Percentiles rank a stretch among this genome's conserved stretches.
Evolutionary conservation across 345 rosid genomes (phyloP).

Genomic region (Clausena lansium): DNA sequence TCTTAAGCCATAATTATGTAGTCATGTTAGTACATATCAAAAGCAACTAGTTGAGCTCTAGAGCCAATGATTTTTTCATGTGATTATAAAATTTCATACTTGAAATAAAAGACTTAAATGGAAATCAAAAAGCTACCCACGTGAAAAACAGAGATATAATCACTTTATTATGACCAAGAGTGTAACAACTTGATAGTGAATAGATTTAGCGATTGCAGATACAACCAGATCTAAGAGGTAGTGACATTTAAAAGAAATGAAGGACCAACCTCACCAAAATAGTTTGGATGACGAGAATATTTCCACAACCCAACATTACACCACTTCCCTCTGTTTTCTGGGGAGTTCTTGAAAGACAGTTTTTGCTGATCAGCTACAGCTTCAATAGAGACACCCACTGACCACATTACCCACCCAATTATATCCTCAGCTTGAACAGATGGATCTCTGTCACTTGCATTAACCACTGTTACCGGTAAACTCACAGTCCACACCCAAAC

Average conservation of each 20-base stretch:
- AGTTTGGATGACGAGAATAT: constrained; percentile 87
- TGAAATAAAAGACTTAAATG: neutral
- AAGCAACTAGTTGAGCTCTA: neutral
- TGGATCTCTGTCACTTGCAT: constrained; percentile 73
- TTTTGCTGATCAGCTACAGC: constrained; percentile 88
- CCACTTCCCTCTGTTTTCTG: constrained; percentile 83
- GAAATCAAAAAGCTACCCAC: neutral
- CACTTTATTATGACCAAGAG: neutral
- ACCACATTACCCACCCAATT: constrained; percentile 90
- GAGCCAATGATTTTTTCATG: neutral
- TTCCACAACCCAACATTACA: constrained; percentile 85
- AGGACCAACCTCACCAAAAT: constrained; percentile 82
- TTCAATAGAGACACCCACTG: constrained; percentile 56
- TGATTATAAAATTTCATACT: neutral
- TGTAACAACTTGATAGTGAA: neutral
- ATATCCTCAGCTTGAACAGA: constrained; percentile 57
- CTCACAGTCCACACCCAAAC: constrained; percentile 96
- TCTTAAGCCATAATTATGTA: neutral
- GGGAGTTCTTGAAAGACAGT: constrained; percentile 66
- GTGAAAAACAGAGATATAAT: neutral
- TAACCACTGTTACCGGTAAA: constrained; percentile 86
- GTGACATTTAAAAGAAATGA: constrained; percentile 4
- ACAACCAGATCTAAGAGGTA: neutral
- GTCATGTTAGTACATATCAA: neutral
- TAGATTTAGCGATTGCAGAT: neutral